Percentiles rank a stretch among this genome's conserved stretches.
Evolutionary conservation across 768 basidiomycete genomes (phyloP).

Genomic region (Cystoderma amianthinum): DNA sequence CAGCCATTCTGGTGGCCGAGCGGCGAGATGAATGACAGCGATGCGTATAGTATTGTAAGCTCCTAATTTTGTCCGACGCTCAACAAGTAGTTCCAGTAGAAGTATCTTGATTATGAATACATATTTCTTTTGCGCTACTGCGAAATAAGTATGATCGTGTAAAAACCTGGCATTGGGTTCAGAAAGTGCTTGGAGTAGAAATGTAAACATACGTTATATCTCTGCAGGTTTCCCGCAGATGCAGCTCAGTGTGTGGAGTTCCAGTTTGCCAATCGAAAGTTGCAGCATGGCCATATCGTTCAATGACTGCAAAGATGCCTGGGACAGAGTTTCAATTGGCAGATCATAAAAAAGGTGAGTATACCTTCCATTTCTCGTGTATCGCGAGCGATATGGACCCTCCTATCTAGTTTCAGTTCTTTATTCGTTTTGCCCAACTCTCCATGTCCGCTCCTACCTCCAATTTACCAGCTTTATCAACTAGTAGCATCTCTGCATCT

Average conservation of each 20-base stretch:
- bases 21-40: constrained; percentile 87
- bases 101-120: constrained; percentile 96
- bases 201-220: constrained; percentile 73
- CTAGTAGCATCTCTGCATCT: constrained; percentile 67
- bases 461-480: constrained; percentile 66
- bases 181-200: neutral
- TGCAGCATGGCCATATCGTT: constrained; percentile 78
- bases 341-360: constrained; percentile 1
- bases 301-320: constrained; percentile 84
- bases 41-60: constrained; percentile 78
- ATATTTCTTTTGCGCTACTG: constrained; percentile 95
- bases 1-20: constrained; percentile 92
- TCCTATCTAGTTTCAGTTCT: constrained; percentile 80
- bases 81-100: constrained; percentile 86
- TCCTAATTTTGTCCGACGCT: constrained; percentile 88
- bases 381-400: constrained; percentile 79
- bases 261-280: constrained; percentile 94
- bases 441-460: constrained; percentile 84
- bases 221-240: constrained; percentile 83
- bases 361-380: constrained; percentile 87
- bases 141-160: constrained; percentile 89
- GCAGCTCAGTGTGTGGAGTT: constrained; percentile 78
- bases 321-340: neutral
- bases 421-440: constrained; percentile 77
- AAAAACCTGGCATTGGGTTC: constrained; percentile 51